Evolutionary conservation across 768 basidiomycete genomes (phyloP).

Genomic region (Russula foetens): DNA sequence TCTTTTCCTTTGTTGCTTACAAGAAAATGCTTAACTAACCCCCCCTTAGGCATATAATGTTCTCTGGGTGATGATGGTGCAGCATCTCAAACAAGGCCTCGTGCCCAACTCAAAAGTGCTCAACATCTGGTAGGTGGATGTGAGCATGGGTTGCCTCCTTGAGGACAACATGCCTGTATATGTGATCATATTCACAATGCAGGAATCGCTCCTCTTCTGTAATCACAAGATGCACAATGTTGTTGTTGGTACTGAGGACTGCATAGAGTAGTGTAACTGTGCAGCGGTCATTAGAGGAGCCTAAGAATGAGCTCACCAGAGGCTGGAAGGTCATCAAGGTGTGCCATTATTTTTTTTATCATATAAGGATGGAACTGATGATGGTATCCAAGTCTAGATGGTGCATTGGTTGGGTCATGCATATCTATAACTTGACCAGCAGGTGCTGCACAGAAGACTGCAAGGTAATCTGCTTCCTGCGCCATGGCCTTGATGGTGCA

Average conservation of each 20-base stretch:
- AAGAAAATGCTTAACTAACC: too few relatives aligned
- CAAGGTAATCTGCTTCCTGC: too few relatives aligned
- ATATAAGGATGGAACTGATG: neutral
- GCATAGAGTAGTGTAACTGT: constrained; percentile 90
- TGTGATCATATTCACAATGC: constrained; percentile 85
- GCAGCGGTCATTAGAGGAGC: constrained; percentile 86
- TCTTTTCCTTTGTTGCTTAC: too few relatives aligned
- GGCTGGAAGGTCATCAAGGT: constrained; percentile 99
- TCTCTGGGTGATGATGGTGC: constrained; percentile 95
- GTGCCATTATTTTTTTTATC: constrained; percentile 23
- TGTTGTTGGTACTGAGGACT: constrained; percentile 77
- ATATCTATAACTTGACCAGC: constrained; percentile 31
- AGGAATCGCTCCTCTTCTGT: constrained; percentile 88
- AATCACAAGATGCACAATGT: constrained; percentile 86
- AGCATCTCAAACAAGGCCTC: constrained; percentile 84
- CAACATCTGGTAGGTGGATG: constrained; percentile 96
- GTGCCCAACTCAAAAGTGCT: constrained; percentile 90
- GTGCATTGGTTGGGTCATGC: constrained; percentile 43
- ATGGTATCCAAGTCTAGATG: constrained; percentile 32
- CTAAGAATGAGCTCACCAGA: constrained; percentile 88
- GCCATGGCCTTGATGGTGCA: too few relatives aligned
- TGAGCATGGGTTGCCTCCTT: constrained; percentile 79
- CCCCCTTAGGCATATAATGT: constrained; percentile 93
- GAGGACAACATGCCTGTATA: constrained; percentile 89
- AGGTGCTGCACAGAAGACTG: too few relatives aligned